These are phyloP conservation scores for Caloboletus inedulis DNA, from an alignment of 1,284 basidiomycete species.

Conservation along the genomic window DNA sequence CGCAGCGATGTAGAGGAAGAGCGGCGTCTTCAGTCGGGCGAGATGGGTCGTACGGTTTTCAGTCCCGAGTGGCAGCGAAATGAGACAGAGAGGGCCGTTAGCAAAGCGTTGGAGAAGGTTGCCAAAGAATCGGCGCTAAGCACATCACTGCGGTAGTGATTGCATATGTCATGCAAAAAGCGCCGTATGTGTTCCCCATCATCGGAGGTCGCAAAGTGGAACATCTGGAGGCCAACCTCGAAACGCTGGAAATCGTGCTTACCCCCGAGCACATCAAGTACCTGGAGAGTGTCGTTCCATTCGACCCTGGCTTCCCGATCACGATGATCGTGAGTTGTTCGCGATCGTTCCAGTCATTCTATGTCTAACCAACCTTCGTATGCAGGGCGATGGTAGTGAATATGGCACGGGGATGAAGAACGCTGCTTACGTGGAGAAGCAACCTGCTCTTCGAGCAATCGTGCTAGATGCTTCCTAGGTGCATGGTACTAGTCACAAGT, in stretches of 20 bases:
- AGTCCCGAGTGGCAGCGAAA: slow-evolving; percentile 26
- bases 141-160: slow-evolving; percentile 38
- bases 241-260: slow-evolving; percentile 44
- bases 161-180: slow-evolving; percentile 49
- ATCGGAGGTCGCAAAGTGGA: slow-evolving; percentile 51
- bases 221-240: slow-evolving; percentile 46
- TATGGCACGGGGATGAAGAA: no score
- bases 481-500: not conserved
- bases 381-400: not conserved
- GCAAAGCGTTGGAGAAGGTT: slow-evolving; percentile 8
- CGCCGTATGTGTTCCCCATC: slow-evolving; percentile 21
- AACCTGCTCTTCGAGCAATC: not conserved
- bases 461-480: not conserved
- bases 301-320: slow-evolving; percentile 13
- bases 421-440: not conserved
- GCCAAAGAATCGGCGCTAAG: slow-evolving; percentile 16
- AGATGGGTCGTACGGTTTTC: not conserved
- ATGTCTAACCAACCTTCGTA: not conserved
- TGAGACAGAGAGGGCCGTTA: slow-evolving; percentile 22
- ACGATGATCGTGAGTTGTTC: slow-evolving; percentile 33
- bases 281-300: slow-evolving; percentile 40
- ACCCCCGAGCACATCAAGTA: slow-evolving; percentile 42
- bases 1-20: not conserved
- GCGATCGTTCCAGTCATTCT: not conserved
- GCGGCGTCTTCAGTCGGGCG: not conserved